Evolutionary conservation across 108 stramenopile genomes (phyloP).

Genomic region (Pseudonitzschia delicatissima): DNA sequence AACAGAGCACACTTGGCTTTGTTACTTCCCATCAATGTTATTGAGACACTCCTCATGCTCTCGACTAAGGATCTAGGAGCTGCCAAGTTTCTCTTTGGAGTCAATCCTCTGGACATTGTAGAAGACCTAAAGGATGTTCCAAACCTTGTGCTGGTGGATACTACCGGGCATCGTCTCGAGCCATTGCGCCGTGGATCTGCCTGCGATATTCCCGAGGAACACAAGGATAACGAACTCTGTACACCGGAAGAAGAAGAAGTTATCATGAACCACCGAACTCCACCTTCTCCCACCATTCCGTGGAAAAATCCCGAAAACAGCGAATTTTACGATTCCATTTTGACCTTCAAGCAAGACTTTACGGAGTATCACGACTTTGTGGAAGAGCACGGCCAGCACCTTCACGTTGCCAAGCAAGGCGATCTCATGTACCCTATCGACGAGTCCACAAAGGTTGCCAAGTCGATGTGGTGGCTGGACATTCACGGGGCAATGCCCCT

Average conservation of each 20-base stretch:
- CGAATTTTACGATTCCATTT: not conserved
- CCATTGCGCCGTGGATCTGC: conserved; percentile 2
- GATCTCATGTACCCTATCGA: conserved; percentile 12
- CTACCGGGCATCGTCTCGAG: conserved; percentile 23
- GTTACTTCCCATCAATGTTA: conserved; percentile 20
- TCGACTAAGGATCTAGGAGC: conserved; percentile 20
- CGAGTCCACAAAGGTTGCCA: not conserved
- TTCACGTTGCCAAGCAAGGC: not conserved
- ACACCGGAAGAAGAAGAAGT: not conserved
- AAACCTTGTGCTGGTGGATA: conserved; percentile 30
- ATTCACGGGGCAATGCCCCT: not conserved
- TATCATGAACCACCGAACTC: not conserved
- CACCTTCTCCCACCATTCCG: not conserved
- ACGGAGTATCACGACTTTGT: conserved; percentile 1
- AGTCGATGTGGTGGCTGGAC: conserved; percentile 9
- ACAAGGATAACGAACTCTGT: not conserved
- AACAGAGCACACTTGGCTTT: not conserved
- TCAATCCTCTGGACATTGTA: conserved; percentile 8
- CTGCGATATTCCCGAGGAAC: not conserved
- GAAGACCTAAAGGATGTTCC: not conserved
- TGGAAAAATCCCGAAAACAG: not conserved
- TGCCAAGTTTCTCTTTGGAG: conserved; percentile 21
- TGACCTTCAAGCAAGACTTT: not conserved
- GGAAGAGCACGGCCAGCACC: conserved; percentile 1
- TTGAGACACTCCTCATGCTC: conserved; percentile 25